Percentiles rank a stretch among this genome's conserved stretches.
Conservation (phyloP, 176 grass and related monocot species). For the Elymus sibiricus region DNA sequence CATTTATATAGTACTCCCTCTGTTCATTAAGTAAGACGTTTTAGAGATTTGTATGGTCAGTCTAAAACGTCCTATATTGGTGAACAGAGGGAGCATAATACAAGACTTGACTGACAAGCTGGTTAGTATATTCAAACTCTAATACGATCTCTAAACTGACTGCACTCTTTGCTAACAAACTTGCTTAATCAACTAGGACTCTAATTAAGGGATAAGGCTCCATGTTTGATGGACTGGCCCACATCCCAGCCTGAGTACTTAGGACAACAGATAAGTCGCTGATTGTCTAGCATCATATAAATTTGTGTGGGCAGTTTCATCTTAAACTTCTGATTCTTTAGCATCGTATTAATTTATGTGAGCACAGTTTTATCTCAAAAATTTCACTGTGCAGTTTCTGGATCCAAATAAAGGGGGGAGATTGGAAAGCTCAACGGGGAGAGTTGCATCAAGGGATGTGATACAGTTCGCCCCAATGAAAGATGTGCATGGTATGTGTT, state of each 20-base stretch:
- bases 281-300: slow-evolving; percentile 13
- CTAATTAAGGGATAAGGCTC: too few species aligned
- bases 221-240: too few species aligned
- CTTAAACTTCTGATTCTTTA: slow-evolving; percentile 26
- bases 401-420: slow-evolving; percentile 94
- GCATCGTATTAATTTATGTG: not conserved
- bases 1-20: too few species aligned
- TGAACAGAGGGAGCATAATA: too few species aligned
- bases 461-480: slow-evolving; percentile 91
- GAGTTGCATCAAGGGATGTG: slow-evolving; percentile 88
- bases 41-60: too few species aligned
- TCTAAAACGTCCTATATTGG: too few species aligned
- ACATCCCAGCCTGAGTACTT: not conserved
- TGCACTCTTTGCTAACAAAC: too few species aligned
- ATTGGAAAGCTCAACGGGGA: slow-evolving; percentile 77
- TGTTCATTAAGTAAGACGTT: too few species aligned
- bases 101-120: too few species aligned
- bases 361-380: slow-evolving; percentile 17
- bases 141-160: too few species aligned
- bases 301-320: slow-evolving; percentile 7
- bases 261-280: not conserved
- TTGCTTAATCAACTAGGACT: too few species aligned
- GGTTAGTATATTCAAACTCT: too few species aligned
- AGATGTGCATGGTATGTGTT: slow-evolving; percentile 68
- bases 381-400: slow-evolving; percentile 60